A percentile compares a stretch with the other conserved stretches of the same genome.
Evolutionary conservation across 345 rosid species (phyloP).

Genomic region (Raphanus sativus): DNA sequence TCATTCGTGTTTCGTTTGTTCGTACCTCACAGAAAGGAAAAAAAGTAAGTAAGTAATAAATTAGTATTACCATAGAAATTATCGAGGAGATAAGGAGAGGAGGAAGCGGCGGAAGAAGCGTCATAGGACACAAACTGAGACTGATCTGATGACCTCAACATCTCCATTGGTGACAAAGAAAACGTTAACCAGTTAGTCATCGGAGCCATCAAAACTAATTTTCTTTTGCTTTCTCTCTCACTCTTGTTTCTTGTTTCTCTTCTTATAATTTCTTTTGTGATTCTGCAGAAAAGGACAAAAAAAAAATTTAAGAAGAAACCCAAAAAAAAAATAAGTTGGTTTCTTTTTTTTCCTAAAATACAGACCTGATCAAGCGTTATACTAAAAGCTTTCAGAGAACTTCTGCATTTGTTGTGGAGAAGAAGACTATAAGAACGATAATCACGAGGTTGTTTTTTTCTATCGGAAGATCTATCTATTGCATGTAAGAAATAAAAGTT

Average conservation of each 20-base stretch:
- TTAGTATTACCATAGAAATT: conserved; percentile 65
- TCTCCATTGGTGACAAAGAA: conserved; percentile 92
- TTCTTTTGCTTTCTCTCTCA: neutral
- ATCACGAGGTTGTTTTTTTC: conserved; percentile 30
- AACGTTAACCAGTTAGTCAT: conserved; percentile 91
- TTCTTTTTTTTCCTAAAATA: neutral
- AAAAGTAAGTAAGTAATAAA: neutral
- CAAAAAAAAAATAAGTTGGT: conserved; percentile 3
- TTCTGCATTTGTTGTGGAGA: neutral
- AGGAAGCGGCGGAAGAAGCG: conserved; percentile 51
- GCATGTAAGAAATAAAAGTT: conserved; percentile 31
- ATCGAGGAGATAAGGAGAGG: conserved; percentile 78
- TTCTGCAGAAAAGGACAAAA: conserved; percentile 29
- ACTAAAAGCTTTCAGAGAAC: neutral
- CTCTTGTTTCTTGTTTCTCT: too few species aligned
- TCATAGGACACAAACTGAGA: conserved; percentile 65
- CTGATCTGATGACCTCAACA: conserved; percentile 73
- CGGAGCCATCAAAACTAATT: conserved; percentile 50
- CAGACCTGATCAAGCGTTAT: conserved; percentile 42
- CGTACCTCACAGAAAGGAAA: neutral
- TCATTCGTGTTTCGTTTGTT: conserved; percentile 1
- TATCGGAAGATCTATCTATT: conserved; percentile 18
- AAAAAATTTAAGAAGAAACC: conserved; percentile 24
- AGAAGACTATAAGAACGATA: conserved; percentile 14
- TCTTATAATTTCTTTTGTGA: neutral